phyloP scores from a whole-genome alignment of 2,329 filamentous ascomycete genomes.

The Epichloe festucae region DNA sequence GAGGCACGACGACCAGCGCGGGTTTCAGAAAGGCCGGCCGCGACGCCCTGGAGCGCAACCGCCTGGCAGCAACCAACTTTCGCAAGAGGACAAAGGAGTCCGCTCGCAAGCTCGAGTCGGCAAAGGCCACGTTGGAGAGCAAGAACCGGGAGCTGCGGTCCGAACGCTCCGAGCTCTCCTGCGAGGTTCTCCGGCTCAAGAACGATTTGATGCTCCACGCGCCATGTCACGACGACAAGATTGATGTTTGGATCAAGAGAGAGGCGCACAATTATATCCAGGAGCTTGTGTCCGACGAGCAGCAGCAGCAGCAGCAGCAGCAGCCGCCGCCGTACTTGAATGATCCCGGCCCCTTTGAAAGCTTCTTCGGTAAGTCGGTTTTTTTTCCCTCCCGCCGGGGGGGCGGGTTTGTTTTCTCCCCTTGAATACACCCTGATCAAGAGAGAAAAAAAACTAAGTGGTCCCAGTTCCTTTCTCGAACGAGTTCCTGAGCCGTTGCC shows the following conservation, averaged over 20 bases:
- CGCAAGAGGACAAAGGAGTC: constrained; percentile 2
- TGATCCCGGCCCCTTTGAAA: not conserved
- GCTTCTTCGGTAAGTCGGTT: not conserved
- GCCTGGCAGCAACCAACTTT: constrained; percentile 1
- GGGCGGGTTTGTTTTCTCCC: too few species aligned
- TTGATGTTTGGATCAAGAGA: constrained; percentile 1
- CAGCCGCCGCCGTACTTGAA: not conserved
- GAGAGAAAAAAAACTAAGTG: too few species aligned
- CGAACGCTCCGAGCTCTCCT: too few species aligned
- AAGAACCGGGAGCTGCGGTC: not conserved
- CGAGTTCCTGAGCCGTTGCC: too few species aligned
- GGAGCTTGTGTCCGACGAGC: not conserved
- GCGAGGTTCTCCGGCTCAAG: too few species aligned
- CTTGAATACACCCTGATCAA: too few species aligned
- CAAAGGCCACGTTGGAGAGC: not conserved
- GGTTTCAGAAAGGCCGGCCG: not conserved
- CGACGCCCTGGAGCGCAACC: constrained; percentile 1
- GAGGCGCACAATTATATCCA: not conserved
- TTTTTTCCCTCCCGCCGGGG: too few species aligned
- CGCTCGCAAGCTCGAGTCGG: not conserved
- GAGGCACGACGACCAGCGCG: not conserved
- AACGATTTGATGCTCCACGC: too few species aligned
- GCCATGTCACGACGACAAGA: too few species aligned
- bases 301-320: not conserved
- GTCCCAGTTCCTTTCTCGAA: too few species aligned